A percentile compares a stretch with the other conserved stretches of the same genome.
Evolutionary conservation across 2,329 filamentous ascomycete species (phyloP).

Genomic region (Periconia sp.): DNA sequence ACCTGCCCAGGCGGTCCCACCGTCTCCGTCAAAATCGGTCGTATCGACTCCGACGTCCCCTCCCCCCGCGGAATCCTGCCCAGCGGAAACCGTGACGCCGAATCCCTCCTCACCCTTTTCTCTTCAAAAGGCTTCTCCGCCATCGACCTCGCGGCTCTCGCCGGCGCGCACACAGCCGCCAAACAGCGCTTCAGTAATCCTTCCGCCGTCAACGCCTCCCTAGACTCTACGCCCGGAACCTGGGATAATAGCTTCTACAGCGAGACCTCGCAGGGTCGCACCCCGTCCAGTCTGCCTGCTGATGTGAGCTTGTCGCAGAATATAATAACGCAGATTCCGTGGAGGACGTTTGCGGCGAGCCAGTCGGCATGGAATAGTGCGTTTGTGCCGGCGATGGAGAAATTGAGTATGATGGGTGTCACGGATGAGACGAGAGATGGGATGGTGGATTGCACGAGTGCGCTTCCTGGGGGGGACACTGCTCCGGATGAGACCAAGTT

Average conservation of each 20-base stretch:
- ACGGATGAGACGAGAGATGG: constrained; percentile 5
- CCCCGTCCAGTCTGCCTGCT: constrained; percentile 30
- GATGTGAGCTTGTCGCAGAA: constrained; percentile 33
- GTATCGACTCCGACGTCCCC: constrained; percentile 29
- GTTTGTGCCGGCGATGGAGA: constrained; percentile 39
- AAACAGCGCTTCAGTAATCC: constrained; percentile 32
- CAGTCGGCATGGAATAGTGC: constrained; percentile 32
- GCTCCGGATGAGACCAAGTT: too few relatives aligned
- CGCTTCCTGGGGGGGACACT: constrained; percentile 35
- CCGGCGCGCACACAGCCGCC: constrained; percentile 41
- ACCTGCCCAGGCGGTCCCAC: constrained; percentile 40
- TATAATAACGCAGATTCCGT: constrained; percentile 19
- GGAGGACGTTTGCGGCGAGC: constrained; percentile 25
- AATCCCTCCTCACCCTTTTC: constrained; percentile 33
- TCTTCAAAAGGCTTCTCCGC: constrained; percentile 40
- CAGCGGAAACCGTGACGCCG: constrained; percentile 10
- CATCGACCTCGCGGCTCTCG: constrained; percentile 41
- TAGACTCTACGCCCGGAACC: constrained; percentile 39
- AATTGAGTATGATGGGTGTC: constrained; percentile 41
- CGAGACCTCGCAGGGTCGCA: constrained; percentile 31
- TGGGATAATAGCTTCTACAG: constrained; percentile 43
- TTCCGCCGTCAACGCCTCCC: constrained; percentile 21
- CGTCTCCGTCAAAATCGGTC: constrained; percentile 36
- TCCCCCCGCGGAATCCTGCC: constrained; percentile 29
- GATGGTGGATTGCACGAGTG: constrained; percentile 36